These are phyloP conservation scores for Rubia peregrina DNA, from an alignment of 305 asterid species.

Conservation along the genomic window DNA sequence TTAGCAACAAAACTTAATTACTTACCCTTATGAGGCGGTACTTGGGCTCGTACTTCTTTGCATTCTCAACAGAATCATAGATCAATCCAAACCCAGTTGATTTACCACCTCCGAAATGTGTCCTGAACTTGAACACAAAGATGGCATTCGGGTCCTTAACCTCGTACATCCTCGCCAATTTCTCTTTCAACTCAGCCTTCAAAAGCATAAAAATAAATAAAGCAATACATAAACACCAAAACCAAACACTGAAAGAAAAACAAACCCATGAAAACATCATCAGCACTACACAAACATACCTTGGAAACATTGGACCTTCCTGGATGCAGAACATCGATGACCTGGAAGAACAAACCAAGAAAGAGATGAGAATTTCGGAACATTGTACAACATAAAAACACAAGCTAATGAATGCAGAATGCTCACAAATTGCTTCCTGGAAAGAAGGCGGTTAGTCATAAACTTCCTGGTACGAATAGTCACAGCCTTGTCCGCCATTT, in stretches of 20 bases:
- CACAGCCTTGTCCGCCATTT: constrained; percentile 27
- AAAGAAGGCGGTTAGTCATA: constrained; percentile 27
- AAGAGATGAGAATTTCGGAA: not conserved
- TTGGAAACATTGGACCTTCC: constrained; percentile 27
- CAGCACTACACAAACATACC: constrained; percentile 10
- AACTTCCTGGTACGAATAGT: constrained; percentile 27
- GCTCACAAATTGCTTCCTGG: constrained; percentile 26
- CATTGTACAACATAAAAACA: not conserved
- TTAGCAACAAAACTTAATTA: not conserved
- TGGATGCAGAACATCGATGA: constrained; percentile 25
- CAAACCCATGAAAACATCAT: not conserved
- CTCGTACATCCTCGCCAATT: constrained; percentile 18
- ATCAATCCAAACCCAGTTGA: constrained; percentile 24
- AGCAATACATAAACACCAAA: not conserved
- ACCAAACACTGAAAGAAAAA: no score
- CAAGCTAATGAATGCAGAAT: not conserved
- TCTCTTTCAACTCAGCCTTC: constrained; percentile 23
- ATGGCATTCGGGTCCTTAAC: constrained; percentile 23
- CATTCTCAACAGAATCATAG: constrained; percentile 24
- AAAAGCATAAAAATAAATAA: not conserved
- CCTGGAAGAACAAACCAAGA: constrained; percentile 5
- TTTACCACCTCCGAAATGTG: constrained; percentile 25
- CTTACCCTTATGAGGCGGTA: constrained; percentile 25
- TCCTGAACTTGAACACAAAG: constrained; percentile 25
- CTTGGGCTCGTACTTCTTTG: constrained; percentile 23